phyloP scores from a whole-genome alignment of 148 eudicot species.

The Rhododendron kiyosumense region DNA sequence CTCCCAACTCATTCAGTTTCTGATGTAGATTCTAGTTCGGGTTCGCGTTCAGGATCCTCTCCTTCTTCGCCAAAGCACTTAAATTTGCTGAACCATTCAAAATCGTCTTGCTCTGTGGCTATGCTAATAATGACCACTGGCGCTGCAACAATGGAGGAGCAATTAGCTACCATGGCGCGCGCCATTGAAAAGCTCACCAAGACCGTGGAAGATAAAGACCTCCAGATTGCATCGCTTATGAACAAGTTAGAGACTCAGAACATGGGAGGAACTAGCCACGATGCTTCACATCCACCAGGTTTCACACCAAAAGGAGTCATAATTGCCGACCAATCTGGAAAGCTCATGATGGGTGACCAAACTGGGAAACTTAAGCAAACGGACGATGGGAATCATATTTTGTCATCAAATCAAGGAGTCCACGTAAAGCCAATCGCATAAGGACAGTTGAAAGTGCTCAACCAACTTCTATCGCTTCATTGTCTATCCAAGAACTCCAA shows the following conservation, averaged over 20 bases:
- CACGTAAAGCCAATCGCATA: background rate
- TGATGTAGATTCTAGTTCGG: too few species aligned
- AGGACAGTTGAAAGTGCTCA: background rate
- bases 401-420: background rate
- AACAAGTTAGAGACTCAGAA: background rate
- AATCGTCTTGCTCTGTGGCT: background rate
- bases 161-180: background rate
- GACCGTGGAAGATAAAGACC: background rate
- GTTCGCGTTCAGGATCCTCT: too few species aligned
- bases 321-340: background rate
- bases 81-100: too few species aligned
- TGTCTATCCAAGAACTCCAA: background rate
- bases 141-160: background rate
- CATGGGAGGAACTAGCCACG: background rate
- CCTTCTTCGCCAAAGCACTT: too few species aligned
- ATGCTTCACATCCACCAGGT: background rate
- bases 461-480: background rate
- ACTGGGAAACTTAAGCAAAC: background rate
- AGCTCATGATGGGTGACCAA: background rate
- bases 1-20: too few species aligned
- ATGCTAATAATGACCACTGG: background rate
- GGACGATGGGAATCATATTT: background rate
- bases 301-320: background rate
- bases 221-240: background rate
- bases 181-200: background rate